Conservation (phyloP, 2,329 filamentous ascomycete species). For the Botrytis byssoidea region DNA sequence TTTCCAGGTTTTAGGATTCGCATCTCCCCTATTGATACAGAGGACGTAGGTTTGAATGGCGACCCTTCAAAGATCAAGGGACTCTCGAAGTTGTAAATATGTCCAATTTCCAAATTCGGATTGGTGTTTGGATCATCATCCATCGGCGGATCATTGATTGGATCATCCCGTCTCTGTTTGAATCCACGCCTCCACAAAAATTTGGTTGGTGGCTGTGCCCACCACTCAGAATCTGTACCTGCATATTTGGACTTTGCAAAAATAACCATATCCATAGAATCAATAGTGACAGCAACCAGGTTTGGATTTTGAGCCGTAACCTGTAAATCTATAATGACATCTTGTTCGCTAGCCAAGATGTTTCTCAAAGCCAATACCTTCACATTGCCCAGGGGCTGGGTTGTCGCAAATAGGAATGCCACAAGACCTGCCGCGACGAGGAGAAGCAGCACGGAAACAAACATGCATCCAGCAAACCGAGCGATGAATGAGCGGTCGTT, state of each 20-base stretch:
- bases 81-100: conserved; percentile 82
- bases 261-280: conserved; percentile 84
- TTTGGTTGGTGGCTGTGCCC: conserved; percentile 44
- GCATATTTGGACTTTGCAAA: conserved; percentile 94
- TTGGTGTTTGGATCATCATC: conserved; percentile 64
- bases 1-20: conserved; percentile 83
- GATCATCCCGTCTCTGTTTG: conserved; percentile 33
- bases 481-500: conserved; percentile 62
- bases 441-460: conserved; percentile 78
- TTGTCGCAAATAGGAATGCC: conserved; percentile 87
- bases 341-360: conserved; percentile 88
- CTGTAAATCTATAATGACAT: conserved; percentile 89
- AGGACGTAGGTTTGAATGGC: conserved; percentile 72
- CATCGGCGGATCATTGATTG: conserved; percentile 39
- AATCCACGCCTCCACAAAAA: conserved; percentile 39
- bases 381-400: conserved; percentile 79
- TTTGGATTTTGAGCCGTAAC: conserved; percentile 92
- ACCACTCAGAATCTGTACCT: conserved; percentile 60
- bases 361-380: conserved; percentile 79
- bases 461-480: conserved; percentile 80
- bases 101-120: conserved; percentile 89
- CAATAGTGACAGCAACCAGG: conserved; percentile 80
- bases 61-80: conserved; percentile 86
- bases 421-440: conserved; percentile 82
- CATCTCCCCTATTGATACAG: conserved; percentile 77